These are phyloP conservation scores for Sapria himalayana DNA, from an alignment of 345 rosid species.

Conservation along the genomic window DNA sequence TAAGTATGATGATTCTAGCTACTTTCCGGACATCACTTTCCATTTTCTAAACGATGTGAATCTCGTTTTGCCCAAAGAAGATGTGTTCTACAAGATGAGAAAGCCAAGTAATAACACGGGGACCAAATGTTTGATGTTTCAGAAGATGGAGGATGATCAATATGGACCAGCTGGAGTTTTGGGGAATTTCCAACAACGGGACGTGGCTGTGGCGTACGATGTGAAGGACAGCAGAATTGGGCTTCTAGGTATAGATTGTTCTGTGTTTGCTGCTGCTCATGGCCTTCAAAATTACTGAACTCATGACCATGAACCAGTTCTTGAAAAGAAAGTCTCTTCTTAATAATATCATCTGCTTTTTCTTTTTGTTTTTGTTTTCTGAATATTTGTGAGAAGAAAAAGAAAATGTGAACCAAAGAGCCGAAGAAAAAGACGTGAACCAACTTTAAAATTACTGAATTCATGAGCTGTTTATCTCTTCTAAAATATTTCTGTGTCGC, in stretches of 20 bases:
- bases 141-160: slow-evolving; percentile 46
- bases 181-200: slow-evolving; percentile 79
- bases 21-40: slow-evolving; percentile 42
- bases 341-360: too few relatives aligned
- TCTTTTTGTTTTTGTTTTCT: too few relatives aligned
- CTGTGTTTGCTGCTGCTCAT: slow-evolving; percentile 25
- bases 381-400: too few relatives aligned
- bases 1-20: slow-evolving; percentile 8
- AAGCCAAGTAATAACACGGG: slow-evolving; percentile 44
- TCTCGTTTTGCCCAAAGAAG: slow-evolving; percentile 37
- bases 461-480: too few relatives aligned
- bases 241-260: slow-evolving; percentile 62
- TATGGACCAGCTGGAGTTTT: slow-evolving; percentile 63
- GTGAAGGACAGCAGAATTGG: slow-evolving; percentile 60
- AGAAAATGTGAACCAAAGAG: too few relatives aligned
- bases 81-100: slow-evolving; percentile 47
- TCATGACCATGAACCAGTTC: too few relatives aligned
- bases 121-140: slow-evolving; percentile 52
- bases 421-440: too few relatives aligned
- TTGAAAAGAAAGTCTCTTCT: too few relatives aligned
- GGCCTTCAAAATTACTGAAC: slow-evolving; percentile 27
- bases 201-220: slow-evolving; percentile 59
- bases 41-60: slow-evolving; percentile 56
- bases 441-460: too few relatives aligned
- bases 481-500: too few relatives aligned